phyloP scores from a whole-genome alignment of 768 basidiomycete species.

The Rhodotorula taiwanensis region DNA sequence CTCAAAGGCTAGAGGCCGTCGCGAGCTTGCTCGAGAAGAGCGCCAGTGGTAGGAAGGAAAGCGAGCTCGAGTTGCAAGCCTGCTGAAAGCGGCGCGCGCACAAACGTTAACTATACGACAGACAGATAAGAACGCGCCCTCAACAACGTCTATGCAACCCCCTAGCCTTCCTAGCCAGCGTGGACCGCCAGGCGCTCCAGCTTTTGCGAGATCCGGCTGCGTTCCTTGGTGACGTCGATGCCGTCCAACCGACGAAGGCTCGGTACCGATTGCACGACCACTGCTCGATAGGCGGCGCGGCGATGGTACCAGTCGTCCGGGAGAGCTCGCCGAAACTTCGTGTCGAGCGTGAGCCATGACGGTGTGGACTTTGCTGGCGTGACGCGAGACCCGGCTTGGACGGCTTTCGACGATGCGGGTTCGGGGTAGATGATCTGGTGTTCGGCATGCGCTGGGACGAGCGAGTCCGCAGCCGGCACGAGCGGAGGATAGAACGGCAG shows the following conservation, averaged over 20 bases:
- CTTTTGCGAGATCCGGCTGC: slow-evolving; percentile 44
- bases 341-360: slow-evolving; percentile 69
- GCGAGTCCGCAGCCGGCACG: slow-evolving; percentile 4
- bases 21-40: no score
- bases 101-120: no score
- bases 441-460: slow-evolving; percentile 16
- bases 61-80: no score
- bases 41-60: no score
- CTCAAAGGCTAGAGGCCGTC: no score
- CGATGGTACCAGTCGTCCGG: slow-evolving; percentile 83
- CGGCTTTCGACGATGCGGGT: not conserved
- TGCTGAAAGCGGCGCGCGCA: no score
- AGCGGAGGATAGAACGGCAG: slow-evolving; percentile 92
- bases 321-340: slow-evolving; percentile 77
- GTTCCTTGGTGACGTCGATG: slow-evolving; percentile 66
- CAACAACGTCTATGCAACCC: no score
- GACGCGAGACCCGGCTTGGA: no score
- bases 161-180: no score
- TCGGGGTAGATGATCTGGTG: slow-evolving; percentile 30
- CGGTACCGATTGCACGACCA: slow-evolving; percentile 70
- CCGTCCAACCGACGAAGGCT: slow-evolving; percentile 74
- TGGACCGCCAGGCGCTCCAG: slow-evolving; percentile 14
- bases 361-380: no score
- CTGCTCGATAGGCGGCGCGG: slow-evolving; percentile 78
- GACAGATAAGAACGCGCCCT: no score